A percentile compares a stretch with the other conserved stretches of the same genome.
phyloP scores from a whole-genome alignment of 345 rosid species.

The Psidium friedrichsthalianum region DNA sequence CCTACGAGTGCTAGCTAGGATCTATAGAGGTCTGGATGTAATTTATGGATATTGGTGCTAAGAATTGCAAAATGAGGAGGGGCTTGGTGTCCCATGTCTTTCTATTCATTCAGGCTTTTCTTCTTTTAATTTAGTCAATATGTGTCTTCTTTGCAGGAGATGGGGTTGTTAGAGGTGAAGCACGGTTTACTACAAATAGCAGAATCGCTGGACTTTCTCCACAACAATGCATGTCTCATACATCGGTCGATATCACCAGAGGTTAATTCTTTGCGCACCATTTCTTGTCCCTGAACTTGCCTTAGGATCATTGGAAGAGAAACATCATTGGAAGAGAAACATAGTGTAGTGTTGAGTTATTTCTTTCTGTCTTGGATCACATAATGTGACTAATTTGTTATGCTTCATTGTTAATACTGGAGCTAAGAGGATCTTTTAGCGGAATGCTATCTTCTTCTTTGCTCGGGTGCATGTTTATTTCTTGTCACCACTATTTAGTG shows the following conservation, averaged over 20 bases:
- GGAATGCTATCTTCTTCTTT: not conserved
- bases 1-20: not conserved
- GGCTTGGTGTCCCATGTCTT: not conserved
- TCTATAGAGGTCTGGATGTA: not conserved
- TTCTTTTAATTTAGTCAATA: not conserved
- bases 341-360: not conserved
- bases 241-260: conserved; percentile 94
- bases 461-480: not conserved
- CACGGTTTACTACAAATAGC: conserved; percentile 90
- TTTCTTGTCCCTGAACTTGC: not conserved
- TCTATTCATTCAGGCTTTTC: not conserved
- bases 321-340: not conserved
- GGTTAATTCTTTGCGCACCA: conserved; percentile 21
- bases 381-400: not conserved
- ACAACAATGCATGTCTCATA: conserved; percentile 72
- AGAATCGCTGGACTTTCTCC: conserved; percentile 81
- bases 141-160: conserved; percentile 42
- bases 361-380: not conserved
- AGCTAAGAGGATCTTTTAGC: not conserved
- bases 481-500: not conserved
- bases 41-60: not conserved
- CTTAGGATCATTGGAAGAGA: not conserved
- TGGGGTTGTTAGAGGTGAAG: conserved; percentile 91
- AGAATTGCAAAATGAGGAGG: not conserved
- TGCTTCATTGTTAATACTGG: not conserved